Percentiles rank a stretch among this genome's conserved stretches.
These are phyloP conservation scores for Epichloe aotearoae DNA, from an alignment of 2,329 filamentous ascomycete genomes.

Conservation along the genomic window DNA sequence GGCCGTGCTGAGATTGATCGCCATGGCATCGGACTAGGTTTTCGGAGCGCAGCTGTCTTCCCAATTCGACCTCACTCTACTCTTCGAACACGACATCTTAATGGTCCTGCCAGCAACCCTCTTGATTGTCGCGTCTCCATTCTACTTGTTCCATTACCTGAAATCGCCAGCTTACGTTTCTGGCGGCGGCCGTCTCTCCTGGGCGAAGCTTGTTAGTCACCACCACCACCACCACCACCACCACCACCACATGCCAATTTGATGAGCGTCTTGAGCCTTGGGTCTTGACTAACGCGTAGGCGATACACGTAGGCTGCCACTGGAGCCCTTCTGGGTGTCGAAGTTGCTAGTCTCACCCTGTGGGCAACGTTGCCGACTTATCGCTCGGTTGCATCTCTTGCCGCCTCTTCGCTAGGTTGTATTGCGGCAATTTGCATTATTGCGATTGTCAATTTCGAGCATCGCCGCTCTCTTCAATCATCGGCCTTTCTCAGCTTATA, in stretches of 20 bases:
- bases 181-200: conserved; percentile 4
- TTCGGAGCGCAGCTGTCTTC: conserved; percentile 6
- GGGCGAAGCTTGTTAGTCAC: conserved; percentile 11
- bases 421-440: conserved; percentile 12
- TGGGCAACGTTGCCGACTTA: conserved; percentile 6
- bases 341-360: conserved; percentile 15
- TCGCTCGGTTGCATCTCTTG: conserved; percentile 13
- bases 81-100: conserved; percentile 11
- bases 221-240: background rate
- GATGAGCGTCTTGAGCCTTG: background rate
- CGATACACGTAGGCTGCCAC: conserved; percentile 9
- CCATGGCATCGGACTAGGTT: background rate
- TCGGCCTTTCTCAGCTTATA: conserved; percentile 27
- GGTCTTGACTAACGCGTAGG: too few species aligned
- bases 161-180: conserved; percentile 3
- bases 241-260: background rate
- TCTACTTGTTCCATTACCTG: conserved; percentile 4
- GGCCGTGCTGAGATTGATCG: background rate
- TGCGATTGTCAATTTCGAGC: conserved; percentile 18
- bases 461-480: conserved; percentile 23
- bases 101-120: conserved; percentile 6
- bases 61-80: conserved; percentile 12
- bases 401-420: conserved; percentile 15
- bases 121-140: conserved; percentile 3
- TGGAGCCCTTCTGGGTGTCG: conserved; percentile 13